Conservation (phyloP, 2,329 filamentous ascomycete genomes). For the Colletotrichum sp. region DNA sequence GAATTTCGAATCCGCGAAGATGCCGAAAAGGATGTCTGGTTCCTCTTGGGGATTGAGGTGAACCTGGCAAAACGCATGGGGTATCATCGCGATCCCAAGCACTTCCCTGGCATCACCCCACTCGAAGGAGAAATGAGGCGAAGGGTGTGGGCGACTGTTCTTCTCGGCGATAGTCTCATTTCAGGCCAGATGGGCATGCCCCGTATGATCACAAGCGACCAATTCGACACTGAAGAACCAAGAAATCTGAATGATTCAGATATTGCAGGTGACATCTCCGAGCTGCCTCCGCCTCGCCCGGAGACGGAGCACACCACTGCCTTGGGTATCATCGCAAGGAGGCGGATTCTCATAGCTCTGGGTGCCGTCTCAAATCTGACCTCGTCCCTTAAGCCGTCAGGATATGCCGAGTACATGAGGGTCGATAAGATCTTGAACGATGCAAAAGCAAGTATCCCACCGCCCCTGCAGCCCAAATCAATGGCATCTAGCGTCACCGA, state of each 20-base stretch:
- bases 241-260: slow-evolving; percentile 49
- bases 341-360: slow-evolving; percentile 21
- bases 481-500: slow-evolving; percentile 26
- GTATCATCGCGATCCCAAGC: slow-evolving; percentile 48
- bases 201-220: slow-evolving; percentile 42
- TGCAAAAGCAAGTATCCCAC: slow-evolving; percentile 26
- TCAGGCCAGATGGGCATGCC: slow-evolving; percentile 52
- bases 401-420: slow-evolving; percentile 24
- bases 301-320: slow-evolving; percentile 33
- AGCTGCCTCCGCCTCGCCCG: slow-evolving; percentile 40
- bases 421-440: slow-evolving; percentile 28
- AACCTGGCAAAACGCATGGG: slow-evolving; percentile 43
- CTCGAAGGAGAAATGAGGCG: slow-evolving; percentile 52
- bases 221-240: slow-evolving; percentile 46
- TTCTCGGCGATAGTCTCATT: slow-evolving; percentile 45
- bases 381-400: slow-evolving; percentile 14
- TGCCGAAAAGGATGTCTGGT: slow-evolving; percentile 23
- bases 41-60: slow-evolving; percentile 36
- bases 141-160: slow-evolving; percentile 44
- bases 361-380: slow-evolving; percentile 27
- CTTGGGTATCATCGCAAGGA: slow-evolving; percentile 26
- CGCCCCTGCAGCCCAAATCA: slow-evolving; percentile 23
- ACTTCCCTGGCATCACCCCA: slow-evolving; percentile 42
- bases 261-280: slow-evolving; percentile 36
- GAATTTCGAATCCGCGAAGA: slow-evolving; percentile 1